phyloP scores from a whole-genome alignment of 2,329 filamentous ascomycete genomes.

The Fusarium sp. region DNA sequence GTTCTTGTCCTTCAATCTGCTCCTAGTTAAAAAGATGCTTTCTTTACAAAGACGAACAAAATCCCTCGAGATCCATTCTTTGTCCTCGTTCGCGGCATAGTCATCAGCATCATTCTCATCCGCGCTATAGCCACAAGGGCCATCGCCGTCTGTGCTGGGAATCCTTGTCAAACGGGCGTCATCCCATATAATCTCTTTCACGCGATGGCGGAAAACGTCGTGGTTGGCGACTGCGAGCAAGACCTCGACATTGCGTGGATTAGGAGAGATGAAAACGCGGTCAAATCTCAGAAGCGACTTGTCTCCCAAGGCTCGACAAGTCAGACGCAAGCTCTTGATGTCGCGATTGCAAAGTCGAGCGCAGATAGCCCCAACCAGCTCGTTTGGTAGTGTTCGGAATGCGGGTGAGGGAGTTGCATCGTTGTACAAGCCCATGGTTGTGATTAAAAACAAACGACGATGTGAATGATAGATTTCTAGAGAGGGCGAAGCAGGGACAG shows the following conservation, averaged over 20 bases:
- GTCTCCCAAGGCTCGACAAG: background rate
- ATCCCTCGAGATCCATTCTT: background rate
- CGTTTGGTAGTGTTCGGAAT: background rate
- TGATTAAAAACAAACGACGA: background rate
- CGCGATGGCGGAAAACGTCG: background rate
- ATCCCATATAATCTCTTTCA: conserved; percentile 22
- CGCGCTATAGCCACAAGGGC: background rate
- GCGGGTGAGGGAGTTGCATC: background rate
- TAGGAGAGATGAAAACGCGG: conserved; percentile 20
- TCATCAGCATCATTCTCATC: background rate
- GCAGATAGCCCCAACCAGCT: background rate
- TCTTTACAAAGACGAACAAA: conserved; percentile 3
- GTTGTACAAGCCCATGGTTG: background rate
- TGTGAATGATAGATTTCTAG: background rate
- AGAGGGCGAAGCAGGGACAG: background rate
- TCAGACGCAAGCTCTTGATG: background rate
- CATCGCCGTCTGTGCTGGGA: fast-evolving
- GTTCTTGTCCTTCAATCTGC: background rate
- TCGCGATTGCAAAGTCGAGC: background rate
- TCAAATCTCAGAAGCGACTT: background rate
- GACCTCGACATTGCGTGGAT: background rate
- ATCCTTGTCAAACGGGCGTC: background rate
- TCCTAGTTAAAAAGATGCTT: background rate
- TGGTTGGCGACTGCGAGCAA: conserved; percentile 14
- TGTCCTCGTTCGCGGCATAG: background rate